Evolutionary conservation across 1,284 basidiomycete species (phyloP).

Genomic region (Singerocomus rubriflavus): DNA sequence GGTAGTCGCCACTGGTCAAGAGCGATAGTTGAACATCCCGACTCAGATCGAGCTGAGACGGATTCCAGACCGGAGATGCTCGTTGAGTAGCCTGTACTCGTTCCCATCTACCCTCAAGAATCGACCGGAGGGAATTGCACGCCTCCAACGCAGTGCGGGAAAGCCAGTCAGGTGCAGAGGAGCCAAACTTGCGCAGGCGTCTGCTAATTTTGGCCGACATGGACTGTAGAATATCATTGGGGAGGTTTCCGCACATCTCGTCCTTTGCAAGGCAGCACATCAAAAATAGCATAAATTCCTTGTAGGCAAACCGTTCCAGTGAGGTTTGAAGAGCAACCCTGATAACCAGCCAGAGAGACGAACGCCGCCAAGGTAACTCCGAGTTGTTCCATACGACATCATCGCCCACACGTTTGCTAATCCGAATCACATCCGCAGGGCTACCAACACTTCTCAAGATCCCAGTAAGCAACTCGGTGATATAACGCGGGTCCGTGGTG

Average conservation of each 20-base stretch:
- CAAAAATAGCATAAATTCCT: conserved; percentile 45
- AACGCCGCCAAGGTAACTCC: conserved; percentile 36
- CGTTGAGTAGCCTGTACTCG: conserved; percentile 5
- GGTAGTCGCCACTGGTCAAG: conserved; percentile 21
- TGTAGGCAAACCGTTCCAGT: conserved; percentile 38
- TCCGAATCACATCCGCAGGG: conserved; percentile 15
- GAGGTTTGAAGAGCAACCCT: conserved; percentile 42
- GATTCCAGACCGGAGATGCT: conserved; percentile 21
- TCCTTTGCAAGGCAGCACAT: conserved; percentile 33
- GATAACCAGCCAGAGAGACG: conserved; percentile 38
- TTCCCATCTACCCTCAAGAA: conserved; percentile 3
- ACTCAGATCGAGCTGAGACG: conserved; percentile 22
- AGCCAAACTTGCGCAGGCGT: conserved; percentile 36
- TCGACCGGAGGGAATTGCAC: neutral
- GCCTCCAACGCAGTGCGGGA: conserved; percentile 5
- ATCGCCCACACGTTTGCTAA: conserved; percentile 31
- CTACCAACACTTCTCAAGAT: conserved; percentile 32
- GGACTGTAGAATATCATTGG: conserved; percentile 31
- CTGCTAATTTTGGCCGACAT: conserved; percentile 31
- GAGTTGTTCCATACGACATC: conserved; percentile 26
- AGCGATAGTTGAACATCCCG: conserved; percentile 32
- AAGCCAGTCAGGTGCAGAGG: conserved; percentile 6
- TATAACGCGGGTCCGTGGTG: conserved; percentile 33
- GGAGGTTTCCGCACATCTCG: conserved; percentile 13
- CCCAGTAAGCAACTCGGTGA: conserved; percentile 36